Conservation (phyloP, 192 early-diverging fungal species). For the Linnemannia schmuckeri region DNA sequence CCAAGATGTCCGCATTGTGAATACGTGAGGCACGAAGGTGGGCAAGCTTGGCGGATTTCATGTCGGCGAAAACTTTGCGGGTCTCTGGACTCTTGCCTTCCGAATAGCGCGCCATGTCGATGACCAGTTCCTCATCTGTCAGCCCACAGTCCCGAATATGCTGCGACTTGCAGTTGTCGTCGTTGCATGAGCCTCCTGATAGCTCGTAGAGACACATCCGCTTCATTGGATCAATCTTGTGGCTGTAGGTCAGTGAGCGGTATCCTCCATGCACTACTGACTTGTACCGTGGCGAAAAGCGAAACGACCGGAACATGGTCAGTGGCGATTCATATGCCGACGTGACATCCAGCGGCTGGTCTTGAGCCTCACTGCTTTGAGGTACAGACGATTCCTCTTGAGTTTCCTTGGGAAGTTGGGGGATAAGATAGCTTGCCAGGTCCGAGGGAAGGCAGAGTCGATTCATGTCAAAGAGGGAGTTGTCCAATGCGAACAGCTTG, state of each 20-base stretch:
- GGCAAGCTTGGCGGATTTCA: conserved; percentile 43
- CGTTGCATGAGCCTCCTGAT: conserved; percentile 46
- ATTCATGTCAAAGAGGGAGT: conserved; percentile 14
- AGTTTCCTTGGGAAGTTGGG: neutral
- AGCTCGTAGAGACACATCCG: conserved; percentile 51
- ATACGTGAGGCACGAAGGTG: conserved; percentile 47
- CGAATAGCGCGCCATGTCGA: conserved; percentile 51
- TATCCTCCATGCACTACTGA: conserved; percentile 16
- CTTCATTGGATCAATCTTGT: conserved; percentile 45
- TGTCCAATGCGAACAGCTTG: neutral
- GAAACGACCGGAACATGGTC: conserved; percentile 42
- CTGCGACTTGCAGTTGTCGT: conserved; percentile 45
- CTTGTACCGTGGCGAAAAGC: conserved; percentile 27
- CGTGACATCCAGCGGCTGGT: neutral
- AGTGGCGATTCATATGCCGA: conserved; percentile 32
- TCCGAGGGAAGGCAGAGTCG: conserved; percentile 28
- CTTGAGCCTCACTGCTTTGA: neutral
- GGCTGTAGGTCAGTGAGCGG: conserved; percentile 39
- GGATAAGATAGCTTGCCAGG: conserved; percentile 13
- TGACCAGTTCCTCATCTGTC: conserved; percentile 41
- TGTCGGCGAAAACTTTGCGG: conserved; percentile 29
- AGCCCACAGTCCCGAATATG: conserved; percentile 35
- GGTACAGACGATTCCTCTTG: neutral
- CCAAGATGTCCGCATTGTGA: conserved; percentile 36
- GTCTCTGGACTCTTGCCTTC: conserved; percentile 28